phyloP scores from a whole-genome alignment of 805 yeast species.

The Maudiozyma barnettii region DNA sequence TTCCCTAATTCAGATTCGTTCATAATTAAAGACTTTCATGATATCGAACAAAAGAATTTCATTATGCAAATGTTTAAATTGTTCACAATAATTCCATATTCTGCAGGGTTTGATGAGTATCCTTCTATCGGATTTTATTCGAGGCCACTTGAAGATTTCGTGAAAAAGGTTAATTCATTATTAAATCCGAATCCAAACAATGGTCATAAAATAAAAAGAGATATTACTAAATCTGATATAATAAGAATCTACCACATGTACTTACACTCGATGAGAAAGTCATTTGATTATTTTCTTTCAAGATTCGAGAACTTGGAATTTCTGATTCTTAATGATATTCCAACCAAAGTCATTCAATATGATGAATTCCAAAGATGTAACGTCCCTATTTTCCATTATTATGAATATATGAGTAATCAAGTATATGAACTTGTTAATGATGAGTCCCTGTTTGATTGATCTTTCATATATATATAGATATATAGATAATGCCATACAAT shows the following conservation, averaged over 20 bases:
- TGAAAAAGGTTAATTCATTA: conserved; percentile 19
- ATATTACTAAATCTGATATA: conserved; percentile 21
- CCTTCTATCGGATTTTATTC: conserved; percentile 32
- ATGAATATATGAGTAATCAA: conserved; percentile 23
- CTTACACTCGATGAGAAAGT: conserved; percentile 28
- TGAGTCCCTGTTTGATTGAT: conserved; percentile 21
- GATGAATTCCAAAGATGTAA: conserved; percentile 23
- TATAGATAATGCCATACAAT: not conserved
- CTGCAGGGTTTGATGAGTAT: conserved; percentile 27
- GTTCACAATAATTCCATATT: conserved; percentile 30
- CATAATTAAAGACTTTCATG: conserved; percentile 12
- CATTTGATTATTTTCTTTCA: conserved; percentile 26
- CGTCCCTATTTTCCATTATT: conserved; percentile 20
- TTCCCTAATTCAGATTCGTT: conserved; percentile 22
- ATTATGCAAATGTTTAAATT: conserved; percentile 24
- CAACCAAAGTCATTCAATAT: conserved; percentile 22
- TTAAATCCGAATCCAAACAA: conserved; percentile 4
- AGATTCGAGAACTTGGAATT: conserved; percentile 25
- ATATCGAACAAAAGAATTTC: conserved; percentile 23
- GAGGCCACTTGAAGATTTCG: conserved; percentile 21
- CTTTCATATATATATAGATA: not conserved
- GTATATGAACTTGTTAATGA: conserved; percentile 23
- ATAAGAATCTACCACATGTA: conserved; percentile 26
- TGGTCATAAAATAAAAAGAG: too few relatives aligned
- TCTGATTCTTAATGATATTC: conserved; percentile 29